Evolutionary conservation across 768 basidiomycete species (phyloP), one percentile per base, ranked within the genome.

Genomic region (Lyophyllum semitale): DNA sequence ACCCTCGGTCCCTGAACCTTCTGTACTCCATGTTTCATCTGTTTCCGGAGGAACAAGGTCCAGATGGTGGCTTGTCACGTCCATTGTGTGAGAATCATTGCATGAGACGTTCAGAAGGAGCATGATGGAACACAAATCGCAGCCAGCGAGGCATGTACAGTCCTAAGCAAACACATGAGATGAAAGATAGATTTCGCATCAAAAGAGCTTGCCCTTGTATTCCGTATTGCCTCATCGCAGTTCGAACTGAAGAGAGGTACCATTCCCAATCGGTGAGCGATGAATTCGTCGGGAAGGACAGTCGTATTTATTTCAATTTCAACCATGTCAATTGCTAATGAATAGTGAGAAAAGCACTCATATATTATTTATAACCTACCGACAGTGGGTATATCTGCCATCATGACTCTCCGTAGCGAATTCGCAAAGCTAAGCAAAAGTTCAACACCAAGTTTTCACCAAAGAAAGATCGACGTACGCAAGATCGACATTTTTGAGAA

Each of bases 361-460:
- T 37, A 37, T 8, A 32, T 41, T 30, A 27, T 33, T 15, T 12
- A 23, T 26, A 29, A 78, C 91, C 68, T 67, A 94, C 95, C 94
- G 59, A 99, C 83, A 54, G 97, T 98, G 17, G 95, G 92, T 59
- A 99, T 87, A 71, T 98, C 95, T 26, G 97, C 96, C 74, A 98
- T 95, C 77, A 98, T 88, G 35, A 93, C 89, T 63, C 97, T 81
- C 63, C 97, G 84, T 37, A 99, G 67, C 6, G 95, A 95, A 73
- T 99, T 99, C 51, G 96, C 96, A 63, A 96, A 90, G 43, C 94
- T 95, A 43, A 54, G 46, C 18, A 46, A 62, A 40, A 61, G 57
- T 44, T 40, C 13, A 38, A 51, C 51, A 46, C 44, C 42, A 55
- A 25, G 18, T 22, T 17, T 29, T 51, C 17, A 40, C 29, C 47